Evolutionary conservation across 2,329 filamentous ascomycete genomes (phyloP), one percentile per base, ranked within the genome.

Genomic region (Sporothrix curviconia): DNA sequence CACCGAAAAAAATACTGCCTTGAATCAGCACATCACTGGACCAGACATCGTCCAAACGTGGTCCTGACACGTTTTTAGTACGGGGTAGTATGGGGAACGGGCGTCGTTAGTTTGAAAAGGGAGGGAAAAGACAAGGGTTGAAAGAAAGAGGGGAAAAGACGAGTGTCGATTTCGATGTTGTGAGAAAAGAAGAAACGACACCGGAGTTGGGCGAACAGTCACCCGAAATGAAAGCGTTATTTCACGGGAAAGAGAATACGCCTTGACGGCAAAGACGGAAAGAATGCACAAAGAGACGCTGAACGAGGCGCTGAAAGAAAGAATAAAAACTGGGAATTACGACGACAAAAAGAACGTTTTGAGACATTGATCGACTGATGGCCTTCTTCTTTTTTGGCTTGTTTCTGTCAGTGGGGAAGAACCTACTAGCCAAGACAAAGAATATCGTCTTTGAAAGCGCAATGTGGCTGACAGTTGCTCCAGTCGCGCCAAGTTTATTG

Each of bases 381-480:
- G n/a, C n/a, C n/a, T n/a, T n/a, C n/a, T n/a, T n/a, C n/a, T n/a
- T n/a, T n/a, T n/a, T n/a, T n/a, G n/a, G n/a, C n/a, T n/a, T n/a
- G n/a, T n/a, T n/a, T n/a, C n/a, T n/a, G 37, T 17, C 8, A 40
- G 17, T 40, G 37, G n/a, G 19, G n/a, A 40, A 9, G 15, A 40
- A 40, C 17, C 37, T 6, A 7, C 8, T 15, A 17, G 7, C 3
- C 11, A 6, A 30, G 28, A 49, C 25, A 34, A 25, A 37, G 47
- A 53, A 32, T 19, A 1, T 7, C 6, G 22, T 15, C 44, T 34
- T 24, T 34, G 28, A 32, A 39, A 47, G 44, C 47, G 32, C 39
- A 22, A 17, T 17, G 36, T 32, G 49, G 49, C 49, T 52, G 49
- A 52, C 49, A 52, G 49, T 30, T 52, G n/a, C n/a, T n/a, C n/a